Evolutionary conservation across 2,329 filamentous ascomycete genomes (phyloP), one percentile per base, ranked within the genome.

Genomic region (Pezicula radicicola): DNA sequence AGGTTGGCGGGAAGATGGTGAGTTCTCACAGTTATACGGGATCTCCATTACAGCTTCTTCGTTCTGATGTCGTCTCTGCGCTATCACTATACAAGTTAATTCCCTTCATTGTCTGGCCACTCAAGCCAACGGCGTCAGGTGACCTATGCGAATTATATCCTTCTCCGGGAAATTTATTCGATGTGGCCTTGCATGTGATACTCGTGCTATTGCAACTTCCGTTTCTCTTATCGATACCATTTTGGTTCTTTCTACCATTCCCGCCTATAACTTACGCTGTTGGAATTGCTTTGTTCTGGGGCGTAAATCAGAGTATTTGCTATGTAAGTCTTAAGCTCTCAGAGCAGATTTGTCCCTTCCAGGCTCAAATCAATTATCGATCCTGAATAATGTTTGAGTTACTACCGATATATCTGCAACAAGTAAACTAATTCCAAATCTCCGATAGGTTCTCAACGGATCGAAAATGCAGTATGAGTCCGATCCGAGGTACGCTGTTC

Each of bases 131-230:
- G 49, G 72, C 74, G 40, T 80, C 79, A 1, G 79, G 72, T 13
- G 60, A 74, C 46, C 70, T 88, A 44, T 83, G 85, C 60, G 88
- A 92, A 70, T 71, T 91, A 16, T 79, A 84, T 53, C 76, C 76
- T 1, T 85, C 79, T 0, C 53, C 61, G 13, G 65, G 69, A 41
- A 91, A 91, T 57, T 33, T 83, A 1, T 76, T 75, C 58, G 79
- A 77, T 52, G 66, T 89, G 19, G 61, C 68, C 15, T 62, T 87
- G 6, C 88, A 91, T 60, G 30, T 73, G 3, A 49, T 88, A 39
- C 74, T 91, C 3, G 63, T 77, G 28, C 49, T 85, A 10, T 63
- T 81, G n/a, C 87, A 91, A 68, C 57, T 81, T 0, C 60, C 62
- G 0, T 88, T 89, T 63, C 63, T 91, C 8, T 13, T 87, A 1